Evolutionary conservation across 2,329 filamentous ascomycete genomes (phyloP).

Genomic region (Lachnellula hyalina): DNA sequence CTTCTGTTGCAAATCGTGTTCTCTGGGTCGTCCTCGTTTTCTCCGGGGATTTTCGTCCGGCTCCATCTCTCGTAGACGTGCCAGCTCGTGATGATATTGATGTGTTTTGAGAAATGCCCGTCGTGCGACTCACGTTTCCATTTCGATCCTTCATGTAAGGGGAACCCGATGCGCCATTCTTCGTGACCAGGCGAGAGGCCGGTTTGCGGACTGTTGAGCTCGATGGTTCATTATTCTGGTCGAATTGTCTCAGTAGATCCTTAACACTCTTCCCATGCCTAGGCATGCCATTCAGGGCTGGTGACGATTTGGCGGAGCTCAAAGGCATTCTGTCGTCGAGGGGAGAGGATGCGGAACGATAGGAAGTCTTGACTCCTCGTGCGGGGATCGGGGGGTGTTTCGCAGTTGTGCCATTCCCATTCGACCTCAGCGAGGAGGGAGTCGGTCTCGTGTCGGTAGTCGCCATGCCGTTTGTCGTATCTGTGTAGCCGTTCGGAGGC

Average conservation of each 20-base stretch:
- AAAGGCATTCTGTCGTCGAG: slow-evolving; percentile 35
- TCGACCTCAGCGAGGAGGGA: slow-evolving; percentile 41
- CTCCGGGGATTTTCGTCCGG: slow-evolving; percentile 21
- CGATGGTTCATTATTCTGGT: slow-evolving; percentile 48
- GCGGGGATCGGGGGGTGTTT: slow-evolving; percentile 41
- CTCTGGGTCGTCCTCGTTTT: slow-evolving; percentile 34
- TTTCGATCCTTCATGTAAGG: slow-evolving; percentile 25
- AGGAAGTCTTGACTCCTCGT: slow-evolving; percentile 39
- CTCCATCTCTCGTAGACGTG: slow-evolving; percentile 16
- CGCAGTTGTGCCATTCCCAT: slow-evolving; percentile 44
- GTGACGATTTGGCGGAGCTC: slow-evolving; percentile 20
- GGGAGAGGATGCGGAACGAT: slow-evolving; percentile 53
- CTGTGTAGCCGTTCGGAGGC: slow-evolving; percentile 16
- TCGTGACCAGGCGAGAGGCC: slow-evolving; percentile 14
- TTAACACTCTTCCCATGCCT: slow-evolving; percentile 54
- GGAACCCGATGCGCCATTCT: slow-evolving; percentile 11
- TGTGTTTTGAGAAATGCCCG: slow-evolving; percentile 12
- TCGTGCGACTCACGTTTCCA: slow-evolving; percentile 25
- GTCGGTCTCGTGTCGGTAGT: slow-evolving; percentile 37
- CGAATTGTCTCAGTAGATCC: slow-evolving; percentile 74
- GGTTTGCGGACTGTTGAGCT: slow-evolving; percentile 30
- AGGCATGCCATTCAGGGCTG: slow-evolving; percentile 21
- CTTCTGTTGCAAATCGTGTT: slow-evolving; percentile 43
- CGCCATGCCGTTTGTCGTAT: slow-evolving; percentile 23
- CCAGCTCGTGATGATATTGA: slow-evolving; percentile 17